Percentiles rank a stretch among this genome's conserved stretches.
Conservation (phyloP, 2,329 filamentous ascomycete genomes). For the Curvularia eragrostidis region DNA sequence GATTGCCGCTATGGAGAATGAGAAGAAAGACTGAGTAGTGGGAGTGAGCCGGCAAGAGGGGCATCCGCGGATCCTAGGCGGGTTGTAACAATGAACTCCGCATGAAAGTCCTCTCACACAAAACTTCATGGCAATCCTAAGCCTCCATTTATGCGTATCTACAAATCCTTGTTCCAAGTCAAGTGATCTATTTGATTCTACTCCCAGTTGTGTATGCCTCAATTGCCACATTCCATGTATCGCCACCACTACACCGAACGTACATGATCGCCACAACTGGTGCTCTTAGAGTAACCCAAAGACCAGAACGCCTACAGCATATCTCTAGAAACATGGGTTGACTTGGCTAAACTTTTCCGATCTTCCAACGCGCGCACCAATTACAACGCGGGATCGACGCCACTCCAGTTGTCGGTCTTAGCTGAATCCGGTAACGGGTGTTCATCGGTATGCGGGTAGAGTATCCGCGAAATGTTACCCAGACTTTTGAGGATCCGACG, state of each 20-base stretch:
- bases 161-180: no score
- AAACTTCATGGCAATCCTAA: background rate
- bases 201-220: background rate
- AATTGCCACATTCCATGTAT: background rate
- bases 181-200: background rate
- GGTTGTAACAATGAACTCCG: background rate
- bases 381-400: constrained; percentile 12
- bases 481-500: background rate
- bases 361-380: constrained; percentile 14
- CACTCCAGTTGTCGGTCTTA: constrained; percentile 14
- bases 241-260: background rate
- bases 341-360: constrained; percentile 34
- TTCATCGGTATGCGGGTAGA: constrained; percentile 9
- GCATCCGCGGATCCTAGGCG: background rate
- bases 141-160: background rate
- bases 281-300: background rate
- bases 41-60: background rate
- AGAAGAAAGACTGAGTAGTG: constrained; percentile 34
- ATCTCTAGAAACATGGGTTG: background rate
- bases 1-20: constrained; percentile 32
- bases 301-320: constrained; percentile 14
- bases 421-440: constrained; percentile 10
- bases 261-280: background rate
- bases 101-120: background rate
- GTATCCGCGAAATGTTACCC: background rate